Evolutionary conservation across 2,329 filamentous ascomycete species (phyloP).

Genomic region (Penicillium sp.): DNA sequence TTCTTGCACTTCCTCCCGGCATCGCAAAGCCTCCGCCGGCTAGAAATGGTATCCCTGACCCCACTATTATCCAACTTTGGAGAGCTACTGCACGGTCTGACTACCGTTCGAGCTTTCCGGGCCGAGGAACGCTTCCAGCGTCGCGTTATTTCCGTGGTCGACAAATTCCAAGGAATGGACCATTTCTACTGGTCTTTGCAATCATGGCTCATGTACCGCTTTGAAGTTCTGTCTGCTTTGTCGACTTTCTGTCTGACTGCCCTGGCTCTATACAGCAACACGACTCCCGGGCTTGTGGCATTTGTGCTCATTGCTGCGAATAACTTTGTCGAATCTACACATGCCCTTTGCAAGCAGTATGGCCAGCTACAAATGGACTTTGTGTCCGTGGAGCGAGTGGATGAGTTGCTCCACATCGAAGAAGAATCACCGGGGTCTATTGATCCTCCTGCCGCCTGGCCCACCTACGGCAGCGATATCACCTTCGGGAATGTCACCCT

Average conservation of each 20-base stretch:
- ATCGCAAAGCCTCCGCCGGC: slow-evolving; percentile 74
- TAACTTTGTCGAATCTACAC: slow-evolving; percentile 64
- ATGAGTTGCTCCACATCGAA: slow-evolving; percentile 75
- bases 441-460: slow-evolving; percentile 73
- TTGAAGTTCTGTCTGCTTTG: slow-evolving; percentile 66
- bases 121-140: slow-evolving; percentile 77
- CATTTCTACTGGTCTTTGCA: slow-evolving; percentile 94
- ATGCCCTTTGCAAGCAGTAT: slow-evolving; percentile 73
- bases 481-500: slow-evolving; percentile 74
- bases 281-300: slow-evolving; percentile 74
- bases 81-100: slow-evolving; percentile 77
- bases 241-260: slow-evolving; percentile 72
- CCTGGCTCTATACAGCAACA: slow-evolving; percentile 70
- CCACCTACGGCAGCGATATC: slow-evolving; percentile 67
- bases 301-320: slow-evolving; percentile 75
- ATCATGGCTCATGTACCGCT: slow-evolving; percentile 78
- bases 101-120: slow-evolving; percentile 79
- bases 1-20: slow-evolving; percentile 77
- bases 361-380: slow-evolving; percentile 89
- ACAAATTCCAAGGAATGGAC: slow-evolving; percentile 90
- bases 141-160: slow-evolving; percentile 74
- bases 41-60: slow-evolving; percentile 86
- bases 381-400: slow-evolving; percentile 81
- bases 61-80: slow-evolving; percentile 92
- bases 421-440: slow-evolving; percentile 67